Conservation (phyloP, 2,329 filamentous ascomycete species). For the Trichoderma koningii region DNA sequence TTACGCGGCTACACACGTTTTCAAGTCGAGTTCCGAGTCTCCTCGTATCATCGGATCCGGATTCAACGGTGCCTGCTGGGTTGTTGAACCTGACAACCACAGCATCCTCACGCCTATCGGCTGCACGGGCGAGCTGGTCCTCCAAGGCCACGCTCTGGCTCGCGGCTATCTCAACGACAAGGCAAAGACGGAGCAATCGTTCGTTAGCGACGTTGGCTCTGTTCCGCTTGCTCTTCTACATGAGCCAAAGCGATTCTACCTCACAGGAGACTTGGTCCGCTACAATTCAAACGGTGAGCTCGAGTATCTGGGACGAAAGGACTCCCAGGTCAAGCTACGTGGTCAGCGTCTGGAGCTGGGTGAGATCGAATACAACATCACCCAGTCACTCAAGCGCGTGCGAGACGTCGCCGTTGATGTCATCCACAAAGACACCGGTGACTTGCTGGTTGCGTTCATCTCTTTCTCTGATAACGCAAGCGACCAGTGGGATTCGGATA, state of each 20-base stretch:
- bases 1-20: slow-evolving; percentile 13
- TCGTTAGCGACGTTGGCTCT: slow-evolving; percentile 45
- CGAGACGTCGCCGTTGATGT: slow-evolving; percentile 20
- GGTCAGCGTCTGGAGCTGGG: slow-evolving; percentile 56
- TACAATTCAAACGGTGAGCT: slow-evolving; percentile 44
- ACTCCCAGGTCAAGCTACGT: slow-evolving; percentile 58
- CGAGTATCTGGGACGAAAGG: slow-evolving; percentile 52
- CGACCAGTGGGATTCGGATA: background rate
- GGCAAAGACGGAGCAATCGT: slow-evolving; percentile 48
- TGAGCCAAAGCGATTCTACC: slow-evolving; percentile 39
- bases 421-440: background rate
- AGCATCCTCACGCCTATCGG: slow-evolving; percentile 33
- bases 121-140: slow-evolving; percentile 37
- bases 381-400: background rate
- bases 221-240: background rate
- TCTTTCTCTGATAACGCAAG: background rate
- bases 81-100: slow-evolving; percentile 31
- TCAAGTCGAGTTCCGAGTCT: background rate
- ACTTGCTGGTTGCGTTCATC: slow-evolving; percentile 24
- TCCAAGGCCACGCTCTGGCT: slow-evolving; percentile 49
- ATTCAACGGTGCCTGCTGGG: slow-evolving; percentile 29
- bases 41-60: slow-evolving; percentile 22
- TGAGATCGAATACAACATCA: slow-evolving; percentile 30
- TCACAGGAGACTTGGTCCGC: slow-evolving; percentile 49
- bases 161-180: slow-evolving; percentile 50